Base-by-base conservation (phyloP, 495 filamentous ascomycete species). In the Talaromyces thailandensis region DNA sequence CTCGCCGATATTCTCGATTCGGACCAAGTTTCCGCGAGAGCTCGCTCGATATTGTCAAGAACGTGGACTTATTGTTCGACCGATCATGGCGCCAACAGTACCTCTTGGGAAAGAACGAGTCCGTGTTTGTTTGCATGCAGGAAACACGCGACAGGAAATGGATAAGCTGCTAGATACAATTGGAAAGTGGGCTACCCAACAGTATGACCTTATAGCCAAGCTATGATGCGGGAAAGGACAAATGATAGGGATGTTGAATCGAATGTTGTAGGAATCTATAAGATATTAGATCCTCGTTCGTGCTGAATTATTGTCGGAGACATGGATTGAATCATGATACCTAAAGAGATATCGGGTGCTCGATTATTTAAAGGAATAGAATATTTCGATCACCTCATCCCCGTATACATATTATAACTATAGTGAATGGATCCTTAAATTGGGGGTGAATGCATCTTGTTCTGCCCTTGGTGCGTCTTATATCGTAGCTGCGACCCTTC, bases 91-190 rank as follows among this genome's bases (percentile, higher is more conserved):
- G 52, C 73, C 73, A 6, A 59, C 67, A 0, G 70, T 75, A 0
- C 70, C 73, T 1, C 70, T 69, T 35, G 71, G 70, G 5, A 53
- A 65, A 45, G 65, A 65, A 18, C 65, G 73, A 3, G 64, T 75
- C 9, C 61, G 73, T 18, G 56, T 75, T 23, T 66, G 71, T 51
- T 70, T 74, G 55, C 73, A 75, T 55, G 69, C 71, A 6, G 61
- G 51, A 7, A 73, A 75, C 61, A 70, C 71, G 4, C 63, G 68
- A 16, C 56, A 59, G 9, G 64, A 75, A 28, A 64, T 71, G 11
- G 70, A 75, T 24, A 21, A 25, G 23, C 51, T 71, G 32, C 65
- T 67, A 16, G 59, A 43, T 5, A 53, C 63, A 4, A 75, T 75
- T 45, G 64, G 63, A 60, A 52, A 66, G 4, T 75, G 71, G 72